phyloP scores from a whole-genome alignment of 352 stramenopile genomes.

The Plasmopara muralis region DNA sequence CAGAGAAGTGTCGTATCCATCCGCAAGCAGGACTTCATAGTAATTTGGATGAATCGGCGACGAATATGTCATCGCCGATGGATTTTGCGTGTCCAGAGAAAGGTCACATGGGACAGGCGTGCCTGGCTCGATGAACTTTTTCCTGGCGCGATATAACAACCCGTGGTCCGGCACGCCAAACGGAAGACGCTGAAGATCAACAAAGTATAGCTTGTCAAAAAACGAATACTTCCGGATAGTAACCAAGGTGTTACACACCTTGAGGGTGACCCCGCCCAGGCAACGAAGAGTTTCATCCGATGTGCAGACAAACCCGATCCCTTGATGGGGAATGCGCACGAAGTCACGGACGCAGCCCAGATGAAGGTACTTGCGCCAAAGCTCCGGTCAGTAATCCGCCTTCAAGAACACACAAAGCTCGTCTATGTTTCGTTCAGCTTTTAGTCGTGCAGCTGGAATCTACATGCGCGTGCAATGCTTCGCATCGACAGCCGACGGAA shows the following conservation, averaged over 20 bases:
- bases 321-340: constrained; percentile 1
- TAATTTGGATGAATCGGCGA: background rate
- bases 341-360: background rate
- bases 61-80: background rate
- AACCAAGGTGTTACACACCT: too few species aligned
- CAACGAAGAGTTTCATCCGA: too few species aligned
- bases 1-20: too few species aligned
- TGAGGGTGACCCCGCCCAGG: too few species aligned
- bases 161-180: background rate
- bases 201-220: constrained; percentile 1
- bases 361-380: background rate
- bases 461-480: too few species aligned
- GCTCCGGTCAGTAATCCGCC: too few species aligned
- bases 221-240: too few species aligned
- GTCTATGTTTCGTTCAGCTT: too few species aligned
- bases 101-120: background rate
- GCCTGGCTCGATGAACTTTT: background rate
- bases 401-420: too few species aligned
- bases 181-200: constrained; percentile 1
- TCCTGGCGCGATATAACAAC: background rate
- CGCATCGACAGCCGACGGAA: too few species aligned
- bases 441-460: too few species aligned
- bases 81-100: background rate
- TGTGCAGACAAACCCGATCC: background rate
- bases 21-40: background rate